phyloP scores from a whole-genome alignment of 2,329 filamentous ascomycete species.

The Leptographium lundbergii region DNA sequence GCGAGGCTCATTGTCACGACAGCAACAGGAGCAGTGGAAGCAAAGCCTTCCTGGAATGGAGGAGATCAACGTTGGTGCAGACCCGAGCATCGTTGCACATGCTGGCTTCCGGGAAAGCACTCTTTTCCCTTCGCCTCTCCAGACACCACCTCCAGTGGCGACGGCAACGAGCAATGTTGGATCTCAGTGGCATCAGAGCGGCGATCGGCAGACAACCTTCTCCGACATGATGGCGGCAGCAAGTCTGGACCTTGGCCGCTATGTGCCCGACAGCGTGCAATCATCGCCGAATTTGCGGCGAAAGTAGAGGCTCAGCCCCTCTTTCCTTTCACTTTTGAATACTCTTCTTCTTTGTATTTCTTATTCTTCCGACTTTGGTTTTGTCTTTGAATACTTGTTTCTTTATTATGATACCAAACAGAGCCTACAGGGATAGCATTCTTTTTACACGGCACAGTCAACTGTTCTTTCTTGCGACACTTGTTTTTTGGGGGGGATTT shows the following conservation, averaged over 20 bases:
- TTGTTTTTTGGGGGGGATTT: no score
- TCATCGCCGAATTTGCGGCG: conserved; percentile 5
- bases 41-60: conserved; percentile 20
- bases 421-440: background rate
- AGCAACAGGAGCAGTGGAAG: conserved; percentile 6
- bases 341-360: background rate
- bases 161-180: background rate
- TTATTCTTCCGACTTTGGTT: background rate
- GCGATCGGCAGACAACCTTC: conserved; percentile 31
- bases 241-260: conserved; percentile 29
- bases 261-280: conserved; percentile 21
- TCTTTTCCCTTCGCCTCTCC: background rate
- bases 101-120: background rate
- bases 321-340: background rate
- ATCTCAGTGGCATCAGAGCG: background rate
- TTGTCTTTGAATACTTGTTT: background rate
- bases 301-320: background rate
- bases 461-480: background rate
- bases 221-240: conserved; percentile 40
- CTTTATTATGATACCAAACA: conserved; percentile 4
- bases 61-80: conserved; percentile 40
- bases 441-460: background rate
- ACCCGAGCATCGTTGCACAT: conserved; percentile 27
- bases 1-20: conserved; percentile 17
- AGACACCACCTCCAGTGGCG: background rate